These are phyloP conservation scores for Lachnellula suecica DNA, from an alignment of 2,329 filamentous ascomycete genomes.

Conservation along the genomic window DNA sequence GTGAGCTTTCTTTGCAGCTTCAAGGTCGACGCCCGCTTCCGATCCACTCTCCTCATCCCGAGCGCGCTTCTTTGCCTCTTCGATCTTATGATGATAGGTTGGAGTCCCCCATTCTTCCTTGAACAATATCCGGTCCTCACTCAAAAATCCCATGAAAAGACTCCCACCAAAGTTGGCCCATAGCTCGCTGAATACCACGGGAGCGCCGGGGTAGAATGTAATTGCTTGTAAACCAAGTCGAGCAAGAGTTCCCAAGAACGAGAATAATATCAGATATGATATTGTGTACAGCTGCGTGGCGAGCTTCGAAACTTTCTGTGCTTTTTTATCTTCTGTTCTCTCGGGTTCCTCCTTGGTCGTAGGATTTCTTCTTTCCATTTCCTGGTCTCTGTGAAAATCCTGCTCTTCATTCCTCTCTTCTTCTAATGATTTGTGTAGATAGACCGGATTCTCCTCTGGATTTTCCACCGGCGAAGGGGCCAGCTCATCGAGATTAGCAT, in stretches of 20 bases:
- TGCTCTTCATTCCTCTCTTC: slow-evolving; percentile 25
- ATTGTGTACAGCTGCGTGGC: slow-evolving; percentile 67
- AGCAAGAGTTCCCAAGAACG: slow-evolving; percentile 80
- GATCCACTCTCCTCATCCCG: slow-evolving; percentile 39
- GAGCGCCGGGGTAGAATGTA: slow-evolving; percentile 76
- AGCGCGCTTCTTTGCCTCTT: slow-evolving; percentile 33
- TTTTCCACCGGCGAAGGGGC: slow-evolving; percentile 45
- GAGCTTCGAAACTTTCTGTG: slow-evolving; percentile 43
- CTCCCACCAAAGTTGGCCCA: slow-evolving; percentile 90
- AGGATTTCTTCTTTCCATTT: slow-evolving; percentile 6
- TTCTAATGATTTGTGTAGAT: slow-evolving; percentile 41
- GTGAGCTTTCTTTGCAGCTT: slow-evolving; percentile 55
- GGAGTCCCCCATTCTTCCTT: slow-evolving; percentile 61
- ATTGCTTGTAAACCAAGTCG: slow-evolving; percentile 78
- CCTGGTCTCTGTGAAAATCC: slow-evolving; percentile 16
- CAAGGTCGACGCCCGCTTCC: slow-evolving; percentile 35
- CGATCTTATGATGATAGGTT: slow-evolving; percentile 37
- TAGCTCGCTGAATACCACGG: slow-evolving; percentile 70
- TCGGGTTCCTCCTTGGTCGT: slow-evolving; percentile 1
- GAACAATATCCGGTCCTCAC: slow-evolving; percentile 77
- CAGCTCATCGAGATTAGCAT: slow-evolving; percentile 44
- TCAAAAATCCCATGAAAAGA: slow-evolving; percentile 80
- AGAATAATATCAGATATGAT: slow-evolving; percentile 83
- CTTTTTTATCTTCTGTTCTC: slow-evolving; percentile 10
- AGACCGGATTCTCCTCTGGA: slow-evolving; percentile 36